Evolutionary conservation across 306 rosid species (phyloP).

Genomic region (Vigna hirtella): DNA sequence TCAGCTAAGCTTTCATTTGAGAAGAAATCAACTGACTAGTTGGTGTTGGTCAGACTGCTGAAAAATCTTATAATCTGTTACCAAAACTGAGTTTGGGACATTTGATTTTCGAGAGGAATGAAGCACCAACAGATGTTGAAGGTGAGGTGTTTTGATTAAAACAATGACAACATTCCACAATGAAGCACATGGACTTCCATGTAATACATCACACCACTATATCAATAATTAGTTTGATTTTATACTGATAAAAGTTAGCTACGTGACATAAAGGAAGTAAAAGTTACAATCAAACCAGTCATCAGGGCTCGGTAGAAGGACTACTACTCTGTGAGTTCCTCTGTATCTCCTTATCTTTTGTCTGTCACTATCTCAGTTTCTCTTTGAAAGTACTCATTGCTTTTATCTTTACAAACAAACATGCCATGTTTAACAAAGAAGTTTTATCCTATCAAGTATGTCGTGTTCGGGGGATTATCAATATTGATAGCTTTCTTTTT

Average conservation of each 20-base stretch:
- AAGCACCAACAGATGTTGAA: constrained; percentile 44
- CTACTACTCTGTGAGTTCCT: background rate
- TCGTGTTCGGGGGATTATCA: too few species aligned
- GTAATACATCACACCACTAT: background rate
- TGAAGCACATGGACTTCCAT: background rate
- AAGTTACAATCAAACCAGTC: background rate
- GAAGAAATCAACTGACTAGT: constrained; percentile 57
- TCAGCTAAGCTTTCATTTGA: constrained; percentile 46
- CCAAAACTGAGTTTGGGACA: constrained; percentile 50
- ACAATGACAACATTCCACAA: background rate
- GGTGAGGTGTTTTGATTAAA: background rate
- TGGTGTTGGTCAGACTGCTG: constrained; percentile 44
- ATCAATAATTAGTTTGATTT: background rate
- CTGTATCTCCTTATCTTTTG: background rate
- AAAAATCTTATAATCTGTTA: constrained; percentile 52
- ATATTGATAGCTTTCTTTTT: too few species aligned
- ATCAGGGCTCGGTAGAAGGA: background rate
- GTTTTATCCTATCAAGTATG: background rate
- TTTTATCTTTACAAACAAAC: background rate
- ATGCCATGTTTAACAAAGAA: background rate
- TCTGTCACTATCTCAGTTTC: background rate
- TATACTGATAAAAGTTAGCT: background rate
- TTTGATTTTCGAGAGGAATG: constrained; percentile 55
- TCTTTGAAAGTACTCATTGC: background rate
- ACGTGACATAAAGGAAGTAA: background rate